phyloP scores from a whole-genome alignment of 2,329 filamentous ascomycete species.

The Lanzia echinophila region DNA sequence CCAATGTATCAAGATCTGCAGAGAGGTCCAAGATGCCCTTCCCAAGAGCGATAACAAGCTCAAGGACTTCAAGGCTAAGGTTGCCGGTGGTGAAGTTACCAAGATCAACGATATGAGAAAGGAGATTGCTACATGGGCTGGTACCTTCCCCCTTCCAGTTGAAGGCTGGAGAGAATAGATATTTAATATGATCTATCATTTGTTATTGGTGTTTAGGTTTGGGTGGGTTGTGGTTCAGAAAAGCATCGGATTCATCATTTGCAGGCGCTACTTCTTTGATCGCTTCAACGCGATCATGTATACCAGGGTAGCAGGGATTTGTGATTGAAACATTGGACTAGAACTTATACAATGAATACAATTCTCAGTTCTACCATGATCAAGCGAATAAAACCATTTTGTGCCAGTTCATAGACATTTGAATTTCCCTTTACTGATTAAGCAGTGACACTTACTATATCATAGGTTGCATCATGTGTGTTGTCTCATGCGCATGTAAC shows the following conservation, averaged over 20 bases:
- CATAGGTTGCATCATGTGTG: no score
- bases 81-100: constrained; percentile 66
- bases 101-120: constrained; percentile 82
- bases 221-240: constrained; percentile 11
- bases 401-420: no score
- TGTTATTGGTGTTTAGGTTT: constrained; percentile 15
- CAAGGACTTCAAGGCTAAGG: constrained; percentile 98
- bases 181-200: constrained; percentile 9
- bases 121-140: constrained; percentile 85
- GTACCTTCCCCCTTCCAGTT: constrained; percentile 86
- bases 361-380: no score
- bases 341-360: background rate
- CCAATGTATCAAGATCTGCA: constrained; percentile 79
- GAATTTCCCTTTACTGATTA: no score
- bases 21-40: constrained; percentile 74
- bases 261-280: constrained; percentile 17
- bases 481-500: no score
- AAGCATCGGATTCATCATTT: constrained; percentile 14
- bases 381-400: no score
- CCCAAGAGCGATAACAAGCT: constrained; percentile 99
- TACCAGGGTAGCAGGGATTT: constrained; percentile 11
- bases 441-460: no score
- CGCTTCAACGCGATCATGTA: constrained; percentile 25
- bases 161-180: constrained; percentile 53
- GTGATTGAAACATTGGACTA: constrained; percentile 3